phyloP scores from a whole-genome alignment of 139 green algal genomes.

The Tetradesmus obliquus region DNA sequence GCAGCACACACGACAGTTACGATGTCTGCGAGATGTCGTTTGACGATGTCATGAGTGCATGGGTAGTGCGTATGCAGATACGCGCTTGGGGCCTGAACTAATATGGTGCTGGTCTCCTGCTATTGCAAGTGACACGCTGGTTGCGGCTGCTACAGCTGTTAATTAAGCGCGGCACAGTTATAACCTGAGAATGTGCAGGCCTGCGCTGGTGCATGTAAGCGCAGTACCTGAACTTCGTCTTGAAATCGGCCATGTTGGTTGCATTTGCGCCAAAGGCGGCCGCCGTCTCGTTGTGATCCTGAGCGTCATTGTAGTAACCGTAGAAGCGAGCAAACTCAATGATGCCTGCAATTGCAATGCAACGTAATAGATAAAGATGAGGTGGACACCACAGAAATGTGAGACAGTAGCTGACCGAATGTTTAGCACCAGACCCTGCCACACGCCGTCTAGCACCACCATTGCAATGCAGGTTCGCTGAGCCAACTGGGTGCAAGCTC shows the following conservation, averaged over 20 bases:
- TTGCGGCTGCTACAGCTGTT: background rate
- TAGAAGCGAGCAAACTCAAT: conserved; percentile 13
- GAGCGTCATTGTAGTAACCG: conserved; percentile 6
- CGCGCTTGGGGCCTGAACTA: background rate
- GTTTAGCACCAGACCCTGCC: too few species aligned
- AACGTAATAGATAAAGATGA: too few species aligned
- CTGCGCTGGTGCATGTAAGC: too few species aligned
- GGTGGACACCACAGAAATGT: too few species aligned
- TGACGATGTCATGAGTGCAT: background rate
- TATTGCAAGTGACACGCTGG: background rate
- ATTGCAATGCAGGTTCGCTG: too few species aligned
- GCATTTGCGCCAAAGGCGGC: background rate
- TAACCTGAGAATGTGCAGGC: background rate
- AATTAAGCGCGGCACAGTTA: background rate
- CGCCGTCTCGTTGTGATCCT: background rate
- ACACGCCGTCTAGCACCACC: too few species aligned
- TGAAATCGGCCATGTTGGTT: background rate
- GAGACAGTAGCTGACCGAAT: too few species aligned
- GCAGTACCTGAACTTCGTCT: conserved; percentile 4
- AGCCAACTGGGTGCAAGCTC: too few species aligned
- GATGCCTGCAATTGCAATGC: background rate
- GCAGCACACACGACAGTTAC: background rate
- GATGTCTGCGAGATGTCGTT: background rate
- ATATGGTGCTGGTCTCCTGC: background rate
- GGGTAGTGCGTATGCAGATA: background rate